These are phyloP conservation scores for Candida boidinii DNA, from an alignment of 805 yeast genomes.

Conservation along the genomic window DNA sequence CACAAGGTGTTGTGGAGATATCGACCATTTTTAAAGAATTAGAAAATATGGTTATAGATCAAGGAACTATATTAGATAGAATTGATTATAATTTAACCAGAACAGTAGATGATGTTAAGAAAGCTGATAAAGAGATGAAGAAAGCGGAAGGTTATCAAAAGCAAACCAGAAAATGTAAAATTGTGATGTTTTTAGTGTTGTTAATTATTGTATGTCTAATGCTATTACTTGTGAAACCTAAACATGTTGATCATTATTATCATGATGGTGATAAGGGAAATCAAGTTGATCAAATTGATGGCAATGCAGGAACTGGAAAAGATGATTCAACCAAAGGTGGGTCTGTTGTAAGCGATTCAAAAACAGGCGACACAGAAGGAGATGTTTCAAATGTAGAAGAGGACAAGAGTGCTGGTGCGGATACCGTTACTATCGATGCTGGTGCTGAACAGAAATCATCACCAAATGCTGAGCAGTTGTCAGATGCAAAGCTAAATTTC, in stretches of 20 bases:
- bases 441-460: constrained; percentile 1
- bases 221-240: constrained; percentile 62
- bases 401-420: not conserved
- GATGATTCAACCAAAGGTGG: not conserved
- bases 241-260: constrained; percentile 19
- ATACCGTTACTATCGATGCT: constrained; percentile 1
- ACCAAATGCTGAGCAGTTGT: no score
- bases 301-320: not conserved
- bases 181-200: constrained; percentile 65
- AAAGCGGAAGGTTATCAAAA: constrained; percentile 78
- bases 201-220: constrained; percentile 66
- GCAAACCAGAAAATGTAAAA: constrained; percentile 83
- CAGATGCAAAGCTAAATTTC: no score
- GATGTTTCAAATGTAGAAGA: not conserved
- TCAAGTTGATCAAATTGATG: not conserved
- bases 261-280: constrained; percentile 11
- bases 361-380: constrained; percentile 1
- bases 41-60: constrained; percentile 88
- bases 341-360: constrained; percentile 6
- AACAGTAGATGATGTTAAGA: constrained; percentile 67
- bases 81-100: constrained; percentile 86
- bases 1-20: constrained; percentile 90
- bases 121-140: constrained; percentile 68
- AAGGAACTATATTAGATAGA: constrained; percentile 88
- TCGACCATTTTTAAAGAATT: constrained; percentile 89